A percentile compares a stretch with the other conserved stretches of the same genome.
These are phyloP conservation scores for Physaria fendleri DNA, from an alignment of 345 rosid species.

Conservation along the genomic window DNA sequence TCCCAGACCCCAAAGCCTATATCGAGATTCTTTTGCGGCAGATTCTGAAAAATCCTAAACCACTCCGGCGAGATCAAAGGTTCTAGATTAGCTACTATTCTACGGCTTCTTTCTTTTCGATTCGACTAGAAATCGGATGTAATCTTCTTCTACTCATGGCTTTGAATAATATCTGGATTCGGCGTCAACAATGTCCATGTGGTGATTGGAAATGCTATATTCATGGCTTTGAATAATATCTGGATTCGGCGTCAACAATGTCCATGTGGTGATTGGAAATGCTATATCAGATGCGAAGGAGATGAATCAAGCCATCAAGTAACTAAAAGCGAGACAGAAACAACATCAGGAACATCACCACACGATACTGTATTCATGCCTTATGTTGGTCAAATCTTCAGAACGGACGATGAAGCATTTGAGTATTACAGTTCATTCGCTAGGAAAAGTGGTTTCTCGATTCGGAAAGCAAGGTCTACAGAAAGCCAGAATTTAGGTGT, in stretches of 20 bases:
- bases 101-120: no score
- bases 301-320: conserved; percentile 47
- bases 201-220: conserved; percentile 97
- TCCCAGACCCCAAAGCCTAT: no score
- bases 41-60: no score
- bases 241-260: conserved; percentile 93
- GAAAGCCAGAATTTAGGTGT: conserved; percentile 84
- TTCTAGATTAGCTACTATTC: no score
- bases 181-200: conserved; percentile 86
- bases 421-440: conserved; percentile 81
- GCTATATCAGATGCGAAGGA: conserved; percentile 59
- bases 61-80: no score
- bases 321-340: conserved; percentile 39
- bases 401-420: conserved; percentile 75
- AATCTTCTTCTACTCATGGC: no score
- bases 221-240: conserved; percentile 58
- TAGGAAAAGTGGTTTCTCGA: conserved; percentile 79
- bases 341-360: conserved; percentile 34
- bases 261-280: conserved; percentile 96
- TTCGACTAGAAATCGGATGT: no score
- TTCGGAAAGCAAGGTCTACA: conserved; percentile 85
- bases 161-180: conserved; percentile 78
- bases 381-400: conserved; percentile 82
- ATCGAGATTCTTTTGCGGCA: no score
- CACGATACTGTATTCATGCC: conserved; percentile 57